Evolutionary conservation across 2,329 filamentous ascomycete species (phyloP), one percentile per base, ranked within the genome.

Genomic region (Aaosphaeria pasadenensis): DNA sequence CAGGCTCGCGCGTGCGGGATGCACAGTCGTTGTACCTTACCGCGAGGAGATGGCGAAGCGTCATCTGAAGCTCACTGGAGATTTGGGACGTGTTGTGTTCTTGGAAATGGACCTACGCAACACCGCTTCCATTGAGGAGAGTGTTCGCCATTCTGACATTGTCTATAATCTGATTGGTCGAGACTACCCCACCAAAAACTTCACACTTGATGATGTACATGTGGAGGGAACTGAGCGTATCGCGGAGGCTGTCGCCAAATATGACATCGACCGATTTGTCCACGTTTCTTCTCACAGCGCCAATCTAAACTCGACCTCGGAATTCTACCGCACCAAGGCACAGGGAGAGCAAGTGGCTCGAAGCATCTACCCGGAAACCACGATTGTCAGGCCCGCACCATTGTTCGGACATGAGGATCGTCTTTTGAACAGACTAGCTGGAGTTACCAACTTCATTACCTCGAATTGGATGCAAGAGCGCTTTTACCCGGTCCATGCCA

Each of bases 161-260:
- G 94, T 99, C 56, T 96, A 95, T 80, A 99, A 99, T 75, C 79
- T 99, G 61, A 81, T 96, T 65, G 94, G 94, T 56, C 88, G 92
- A 55, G 88, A 92, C 72, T 97, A 97, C 71, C 89, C 92, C 56
- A 99, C 94, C 62, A 99, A 99, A 89, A 99, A 99, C 80, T 99
- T 96, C 74, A 84, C 87, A 48, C 80, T 96, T 52, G 87, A 89
- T 62, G 92, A 97, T 69, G 91, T 97, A 39, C 91, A 99, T 64
- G 84, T 97, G 36, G 91, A 96, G 71, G 91, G 92, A 53, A 87
- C 88, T 13, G 88, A 95, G 76, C 87, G 94, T 59, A 99, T 99
- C 63, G 89, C 84, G 44, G 90, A 96, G 69, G 91, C 94, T 45
- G 90, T 91, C 45, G 94, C 92, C 63, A 99, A 99, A 75, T 99